phyloP scores from a whole-genome alignment of 1,284 basidiomycete species.

The Rhodotorula sp. region DNA sequence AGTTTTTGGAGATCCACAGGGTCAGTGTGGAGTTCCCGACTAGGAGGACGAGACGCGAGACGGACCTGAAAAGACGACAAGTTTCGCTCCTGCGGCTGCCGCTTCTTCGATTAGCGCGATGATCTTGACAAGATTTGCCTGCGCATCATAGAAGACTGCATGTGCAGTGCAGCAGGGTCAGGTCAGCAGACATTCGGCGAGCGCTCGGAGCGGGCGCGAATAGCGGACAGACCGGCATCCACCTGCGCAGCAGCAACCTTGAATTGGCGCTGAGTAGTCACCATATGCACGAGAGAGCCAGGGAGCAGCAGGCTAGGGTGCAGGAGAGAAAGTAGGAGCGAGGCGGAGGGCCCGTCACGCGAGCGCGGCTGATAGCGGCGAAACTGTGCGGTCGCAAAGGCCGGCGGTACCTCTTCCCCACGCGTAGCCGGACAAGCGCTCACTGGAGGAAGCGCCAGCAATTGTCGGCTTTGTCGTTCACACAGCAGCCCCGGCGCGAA shows the following conservation, averaged over 20 bases:
- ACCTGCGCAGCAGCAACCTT: constrained; percentile 13
- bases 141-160: constrained; percentile 13
- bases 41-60: background rate
- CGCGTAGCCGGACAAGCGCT: too few relatives aligned
- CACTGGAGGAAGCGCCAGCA: too few relatives aligned
- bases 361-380: too few relatives aligned
- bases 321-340: background rate
- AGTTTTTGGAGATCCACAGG: background rate
- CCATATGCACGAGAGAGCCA: background rate
- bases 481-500: too few relatives aligned
- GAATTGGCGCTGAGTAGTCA: constrained; percentile 2
- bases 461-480: too few relatives aligned
- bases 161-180: too few relatives aligned
- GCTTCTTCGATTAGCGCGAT: constrained; percentile 9
- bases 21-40: background rate
- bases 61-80: constrained; percentile 13
- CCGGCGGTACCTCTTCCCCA: too few relatives aligned
- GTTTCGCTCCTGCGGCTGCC: background rate
- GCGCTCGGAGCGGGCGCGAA: background rate
- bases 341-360: background rate
- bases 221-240: background rate
- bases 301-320: background rate
- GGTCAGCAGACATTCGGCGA: background rate
- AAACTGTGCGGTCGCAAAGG: too few relatives aligned
- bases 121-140: constrained; percentile 10